Conservation (phyloP, 257 asterid species). For the Nicotiana undulata region DNA sequence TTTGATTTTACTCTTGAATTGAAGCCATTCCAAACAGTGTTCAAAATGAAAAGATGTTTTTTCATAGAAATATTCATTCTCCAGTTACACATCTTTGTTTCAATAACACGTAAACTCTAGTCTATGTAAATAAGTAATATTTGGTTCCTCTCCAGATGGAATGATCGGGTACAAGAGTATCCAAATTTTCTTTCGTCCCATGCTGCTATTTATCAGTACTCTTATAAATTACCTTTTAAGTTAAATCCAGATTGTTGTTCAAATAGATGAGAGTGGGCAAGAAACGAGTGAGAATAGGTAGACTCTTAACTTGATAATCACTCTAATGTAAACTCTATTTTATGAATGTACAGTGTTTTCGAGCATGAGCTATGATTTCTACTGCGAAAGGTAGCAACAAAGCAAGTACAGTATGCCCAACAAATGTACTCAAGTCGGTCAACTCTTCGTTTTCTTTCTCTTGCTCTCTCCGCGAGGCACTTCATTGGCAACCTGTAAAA, state of each 20-base stretch:
- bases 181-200: no score
- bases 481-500: not conserved
- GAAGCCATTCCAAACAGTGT: not conserved
- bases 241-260: not conserved
- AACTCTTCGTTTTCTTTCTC: not conserved
- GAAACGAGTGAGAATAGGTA: not conserved
- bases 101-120: not conserved
- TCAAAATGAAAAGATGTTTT: not conserved
- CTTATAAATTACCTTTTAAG: not conserved
- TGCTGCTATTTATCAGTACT: not conserved
- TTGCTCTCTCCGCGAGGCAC: not conserved
- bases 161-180: no score
- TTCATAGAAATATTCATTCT: not conserved
- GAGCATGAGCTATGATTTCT: not conserved
- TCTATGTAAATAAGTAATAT: not conserved
- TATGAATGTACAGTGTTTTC: not conserved
- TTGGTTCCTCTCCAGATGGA: not conserved
- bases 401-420: not conserved
- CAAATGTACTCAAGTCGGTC: not conserved
- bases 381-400: not conserved
- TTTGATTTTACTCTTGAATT: not conserved
- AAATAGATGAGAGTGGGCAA: not conserved
- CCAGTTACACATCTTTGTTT: not conserved
- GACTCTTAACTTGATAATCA: not conserved
- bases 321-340: not conserved